These are phyloP conservation scores for Bonnemaisonia californica DNA, from an alignment of 31 red algal species.

Conservation along the genomic window DNA sequence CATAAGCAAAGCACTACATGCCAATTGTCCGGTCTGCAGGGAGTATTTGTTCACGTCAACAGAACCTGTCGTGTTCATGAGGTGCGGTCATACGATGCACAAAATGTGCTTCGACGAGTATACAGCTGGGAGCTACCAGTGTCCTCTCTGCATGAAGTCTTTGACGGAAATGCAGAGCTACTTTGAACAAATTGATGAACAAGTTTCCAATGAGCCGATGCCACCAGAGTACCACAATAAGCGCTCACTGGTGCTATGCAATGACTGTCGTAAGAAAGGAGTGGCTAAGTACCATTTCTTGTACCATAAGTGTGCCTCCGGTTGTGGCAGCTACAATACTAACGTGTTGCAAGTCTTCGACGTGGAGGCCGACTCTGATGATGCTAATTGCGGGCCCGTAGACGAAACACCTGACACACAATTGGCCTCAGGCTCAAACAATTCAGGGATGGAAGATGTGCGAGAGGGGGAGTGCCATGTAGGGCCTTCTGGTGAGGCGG, in stretches of 20 bases:
- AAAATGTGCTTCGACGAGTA: conserved; percentile 69
- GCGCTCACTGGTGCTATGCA: conserved; percentile 68
- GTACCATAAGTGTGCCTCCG: conserved; percentile 65
- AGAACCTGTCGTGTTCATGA: conserved; percentile 67
- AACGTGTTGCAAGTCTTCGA: conserved; percentile 21
- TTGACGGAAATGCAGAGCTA: conserved; percentile 63
- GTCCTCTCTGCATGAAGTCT: conserved; percentile 75
- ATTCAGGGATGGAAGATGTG: not conserved
- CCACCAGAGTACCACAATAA: conserved; percentile 47
- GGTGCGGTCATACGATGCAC: conserved; percentile 93
- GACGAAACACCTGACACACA: not conserved
- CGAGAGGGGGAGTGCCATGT: not conserved
- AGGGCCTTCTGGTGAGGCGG: not conserved
- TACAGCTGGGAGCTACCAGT: conserved; percentile 48
- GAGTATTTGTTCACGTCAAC: conserved; percentile 47
- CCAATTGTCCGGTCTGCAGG: conserved; percentile 50
- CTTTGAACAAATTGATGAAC: conserved; percentile 52
- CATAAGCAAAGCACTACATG: conserved; percentile 26
- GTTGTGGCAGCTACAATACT: conserved; percentile 59
- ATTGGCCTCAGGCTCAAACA: not conserved
- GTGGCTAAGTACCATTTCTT: conserved; percentile 62
- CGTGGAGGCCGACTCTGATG: not conserved
- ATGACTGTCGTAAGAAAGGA: conserved; percentile 73
- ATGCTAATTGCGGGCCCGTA: not conserved
- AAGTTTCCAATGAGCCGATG: conserved; percentile 49